phyloP scores from a whole-genome alignment of 2,329 filamentous ascomycete genomes.

The Diaporthe sp. region DNA sequence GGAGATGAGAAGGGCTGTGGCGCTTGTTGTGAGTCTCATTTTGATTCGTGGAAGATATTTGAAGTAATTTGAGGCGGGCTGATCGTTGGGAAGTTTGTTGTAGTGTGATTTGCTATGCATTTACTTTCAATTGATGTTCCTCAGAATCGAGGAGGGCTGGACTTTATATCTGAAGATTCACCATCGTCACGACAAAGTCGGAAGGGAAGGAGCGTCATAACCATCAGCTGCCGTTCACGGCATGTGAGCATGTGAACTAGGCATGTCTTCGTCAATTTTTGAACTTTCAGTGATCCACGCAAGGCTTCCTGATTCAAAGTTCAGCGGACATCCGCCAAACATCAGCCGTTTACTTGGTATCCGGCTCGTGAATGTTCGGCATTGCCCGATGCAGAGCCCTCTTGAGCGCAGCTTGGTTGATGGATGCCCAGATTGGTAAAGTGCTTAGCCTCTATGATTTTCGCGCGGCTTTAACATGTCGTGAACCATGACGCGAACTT shows the following conservation, averaged over 20 bases:
- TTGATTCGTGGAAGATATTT: neutral
- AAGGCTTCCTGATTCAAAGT: neutral
- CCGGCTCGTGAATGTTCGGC: neutral
- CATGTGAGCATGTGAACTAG: neutral
- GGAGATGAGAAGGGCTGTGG: conserved; percentile 2
- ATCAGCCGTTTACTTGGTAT: neutral
- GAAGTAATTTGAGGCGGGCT: neutral
- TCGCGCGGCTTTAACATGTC: neutral
- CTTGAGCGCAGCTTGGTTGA: neutral
- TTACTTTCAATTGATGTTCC: accelerated
- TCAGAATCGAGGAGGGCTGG: neutral
- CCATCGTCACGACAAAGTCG: neutral
- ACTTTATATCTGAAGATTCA: neutral
- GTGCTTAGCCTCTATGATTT: neutral
- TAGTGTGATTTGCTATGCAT: neutral
- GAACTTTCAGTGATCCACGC: neutral
- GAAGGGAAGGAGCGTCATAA: neutral
- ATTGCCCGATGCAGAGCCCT: neutral
- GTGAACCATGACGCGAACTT: neutral
- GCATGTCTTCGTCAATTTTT: neutral
- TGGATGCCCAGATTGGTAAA: neutral
- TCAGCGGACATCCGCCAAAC: conserved; percentile 1
- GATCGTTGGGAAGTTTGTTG: no score
- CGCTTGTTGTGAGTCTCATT: conserved; percentile 17
- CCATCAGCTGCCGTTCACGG: neutral